Conservation (phyloP, 2,329 filamentous ascomycete species). For the Fusarium sp. region DNA sequence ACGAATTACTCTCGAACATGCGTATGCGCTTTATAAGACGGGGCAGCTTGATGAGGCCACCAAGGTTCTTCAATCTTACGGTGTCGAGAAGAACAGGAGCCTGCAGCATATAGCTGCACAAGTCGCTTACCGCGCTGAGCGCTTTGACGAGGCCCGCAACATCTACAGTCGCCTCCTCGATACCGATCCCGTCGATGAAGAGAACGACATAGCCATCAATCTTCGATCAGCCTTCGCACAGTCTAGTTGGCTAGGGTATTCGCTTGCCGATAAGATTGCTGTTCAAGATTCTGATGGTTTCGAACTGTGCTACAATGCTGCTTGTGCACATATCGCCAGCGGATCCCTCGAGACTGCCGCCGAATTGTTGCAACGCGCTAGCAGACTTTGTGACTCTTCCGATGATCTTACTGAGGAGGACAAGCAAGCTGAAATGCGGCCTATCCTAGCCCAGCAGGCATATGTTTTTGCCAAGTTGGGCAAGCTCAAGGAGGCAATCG, state of each 20-base stretch:
- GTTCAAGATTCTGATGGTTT: slow-evolving; percentile 75
- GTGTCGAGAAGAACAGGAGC: slow-evolving; percentile 46
- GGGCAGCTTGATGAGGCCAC: slow-evolving; percentile 74
- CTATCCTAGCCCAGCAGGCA: slow-evolving; percentile 79
- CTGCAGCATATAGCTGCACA: slow-evolving; percentile 68
- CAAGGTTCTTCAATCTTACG: slow-evolving; percentile 49
- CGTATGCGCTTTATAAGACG: slow-evolving; percentile 86
- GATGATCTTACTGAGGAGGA: slow-evolving; percentile 79
- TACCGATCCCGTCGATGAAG: slow-evolving; percentile 64
- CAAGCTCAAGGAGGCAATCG: slow-evolving; percentile 70
- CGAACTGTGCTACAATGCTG: slow-evolving; percentile 83
- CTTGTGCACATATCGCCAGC: slow-evolving; percentile 75
- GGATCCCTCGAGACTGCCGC: slow-evolving; percentile 72
- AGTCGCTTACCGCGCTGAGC: slow-evolving; percentile 77
- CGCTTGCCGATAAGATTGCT: slow-evolving; percentile 55
- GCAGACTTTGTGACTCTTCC: slow-evolving; percentile 74
- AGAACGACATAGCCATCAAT: slow-evolving; percentile 81
- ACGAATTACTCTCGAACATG: slow-evolving; percentile 72
- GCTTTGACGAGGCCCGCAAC: slow-evolving; percentile 71
- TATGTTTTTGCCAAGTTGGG: slow-evolving; percentile 75
- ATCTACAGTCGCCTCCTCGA: slow-evolving; percentile 69
- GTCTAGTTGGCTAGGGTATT: slow-evolving; percentile 70
- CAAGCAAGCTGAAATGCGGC: slow-evolving; percentile 76
- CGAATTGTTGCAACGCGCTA: slow-evolving; percentile 73
- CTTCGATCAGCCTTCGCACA: slow-evolving; percentile 76